Percentiles rank a stretch among this genome's conserved stretches.
These are phyloP conservation scores for Neoboletus subvelutipes DNA, from an alignment of 768 basidiomycete species.

Conservation along the genomic window DNA sequence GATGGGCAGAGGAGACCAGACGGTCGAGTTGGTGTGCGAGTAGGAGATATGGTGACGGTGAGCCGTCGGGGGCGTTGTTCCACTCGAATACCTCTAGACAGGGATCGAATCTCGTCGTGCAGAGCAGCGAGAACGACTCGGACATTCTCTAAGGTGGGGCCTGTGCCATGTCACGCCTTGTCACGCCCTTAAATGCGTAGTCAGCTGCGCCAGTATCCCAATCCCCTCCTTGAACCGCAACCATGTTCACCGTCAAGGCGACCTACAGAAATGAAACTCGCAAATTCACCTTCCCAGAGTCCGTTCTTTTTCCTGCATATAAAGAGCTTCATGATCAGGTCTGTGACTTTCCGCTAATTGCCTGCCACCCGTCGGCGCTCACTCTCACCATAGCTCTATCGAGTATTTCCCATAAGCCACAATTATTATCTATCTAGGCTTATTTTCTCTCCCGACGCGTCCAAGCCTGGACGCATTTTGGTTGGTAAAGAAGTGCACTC, in stretches of 20 bases:
- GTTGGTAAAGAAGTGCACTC: conserved; percentile 60
- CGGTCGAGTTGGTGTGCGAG: conserved; percentile 62
- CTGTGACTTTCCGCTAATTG: conserved; percentile 19
- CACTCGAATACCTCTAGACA: conserved; percentile 45
- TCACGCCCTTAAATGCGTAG: conserved; percentile 24
- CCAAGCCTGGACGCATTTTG: conserved; percentile 53
- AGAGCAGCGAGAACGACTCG: conserved; percentile 38
- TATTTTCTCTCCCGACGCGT: conserved; percentile 65
- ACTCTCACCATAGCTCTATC: conserved; percentile 53
- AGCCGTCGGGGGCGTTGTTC: conserved; percentile 55
- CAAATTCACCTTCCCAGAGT: conserved; percentile 56
- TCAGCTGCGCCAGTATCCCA: conserved; percentile 18
- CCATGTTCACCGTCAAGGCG: conserved; percentile 80
- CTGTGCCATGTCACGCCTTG: conserved; percentile 15
- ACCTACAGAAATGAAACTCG: conserved; percentile 70
- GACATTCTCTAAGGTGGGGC: conserved; percentile 7
- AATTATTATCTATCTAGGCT: conserved; percentile 65
- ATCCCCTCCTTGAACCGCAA: conserved; percentile 21
- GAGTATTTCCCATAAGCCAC: conserved; percentile 63
- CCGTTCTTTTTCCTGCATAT: conserved; percentile 60
- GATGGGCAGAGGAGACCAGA: conserved; percentile 47
- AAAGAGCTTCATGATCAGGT: conserved; percentile 64
- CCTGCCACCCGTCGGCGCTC: conserved; percentile 14
- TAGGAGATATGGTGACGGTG: conserved; percentile 60
- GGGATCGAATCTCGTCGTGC: conserved; percentile 61